phyloP scores from a whole-genome alignment of 2,329 filamentous ascomycete genomes.

The Cladorrhinum sp. region DNA sequence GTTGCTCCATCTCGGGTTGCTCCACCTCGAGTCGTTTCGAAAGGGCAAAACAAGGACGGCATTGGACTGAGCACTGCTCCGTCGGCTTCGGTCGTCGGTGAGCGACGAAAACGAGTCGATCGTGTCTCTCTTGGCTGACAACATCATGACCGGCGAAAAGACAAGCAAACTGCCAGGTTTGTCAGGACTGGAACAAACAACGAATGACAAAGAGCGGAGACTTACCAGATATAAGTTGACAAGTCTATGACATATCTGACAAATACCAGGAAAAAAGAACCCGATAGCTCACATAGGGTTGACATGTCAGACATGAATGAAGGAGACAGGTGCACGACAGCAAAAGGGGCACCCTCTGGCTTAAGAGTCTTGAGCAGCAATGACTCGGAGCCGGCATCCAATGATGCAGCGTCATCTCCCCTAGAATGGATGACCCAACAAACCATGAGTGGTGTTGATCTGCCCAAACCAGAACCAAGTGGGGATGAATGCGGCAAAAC shows the following conservation, averaged over 20 bases:
- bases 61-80: conserved; percentile 11
- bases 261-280: background rate
- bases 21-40: conserved; percentile 12
- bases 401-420: background rate
- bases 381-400: conserved; percentile 12
- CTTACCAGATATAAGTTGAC: background rate
- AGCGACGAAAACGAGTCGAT: conserved; percentile 18
- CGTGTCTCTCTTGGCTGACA: conserved; percentile 12
- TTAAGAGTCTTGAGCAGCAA: conserved; percentile 7
- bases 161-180: background rate
- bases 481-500: conserved; percentile 11
- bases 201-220: background rate
- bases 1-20: conserved; percentile 15
- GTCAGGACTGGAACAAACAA: background rate
- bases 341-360: background rate
- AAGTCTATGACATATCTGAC: background rate
- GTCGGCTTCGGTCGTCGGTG: conserved; percentile 8
- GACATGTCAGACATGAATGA: background rate
- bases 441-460: conserved; percentile 2
- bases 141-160: background rate
- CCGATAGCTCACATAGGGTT: background rate
- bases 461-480: conserved; percentile 10
- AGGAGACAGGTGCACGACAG: background rate
- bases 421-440: background rate
- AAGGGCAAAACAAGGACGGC: conserved; percentile 12